phyloP scores from a whole-genome alignment of 2,329 filamentous ascomycete genomes.

The Alternaria ventricosa region DNA sequence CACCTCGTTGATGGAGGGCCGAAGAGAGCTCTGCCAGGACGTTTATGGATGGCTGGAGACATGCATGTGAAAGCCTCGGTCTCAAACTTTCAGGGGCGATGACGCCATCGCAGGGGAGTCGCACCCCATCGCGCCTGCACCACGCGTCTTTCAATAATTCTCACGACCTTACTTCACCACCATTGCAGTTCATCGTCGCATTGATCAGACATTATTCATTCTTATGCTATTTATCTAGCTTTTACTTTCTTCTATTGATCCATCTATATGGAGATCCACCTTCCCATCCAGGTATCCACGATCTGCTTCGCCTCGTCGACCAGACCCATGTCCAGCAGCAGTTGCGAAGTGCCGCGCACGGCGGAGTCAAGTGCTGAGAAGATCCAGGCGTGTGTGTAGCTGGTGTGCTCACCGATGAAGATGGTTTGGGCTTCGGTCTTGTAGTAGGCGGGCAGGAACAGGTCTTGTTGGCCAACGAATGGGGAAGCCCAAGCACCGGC shows the following conservation, averaged over 20 bases:
- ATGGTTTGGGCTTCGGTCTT: constrained; percentile 73
- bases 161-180: neutral
- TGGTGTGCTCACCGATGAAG: constrained; percentile 56
- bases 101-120: constrained; percentile 3
- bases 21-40: no score
- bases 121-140: neutral
- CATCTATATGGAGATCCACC: constrained; percentile 60
- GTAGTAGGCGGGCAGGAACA: constrained; percentile 76
- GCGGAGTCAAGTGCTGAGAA: constrained; percentile 71
- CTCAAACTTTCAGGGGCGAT: neutral
- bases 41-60: neutral
- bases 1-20: neutral
- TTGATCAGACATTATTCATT: neutral
- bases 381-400: constrained; percentile 75
- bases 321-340: constrained; percentile 68
- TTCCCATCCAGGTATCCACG: constrained; percentile 71
- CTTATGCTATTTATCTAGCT: neutral
- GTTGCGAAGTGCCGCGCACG: constrained; percentile 68
- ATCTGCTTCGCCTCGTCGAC: constrained; percentile 73
- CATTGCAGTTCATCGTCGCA: no score
- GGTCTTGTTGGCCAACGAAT: constrained; percentile 68
- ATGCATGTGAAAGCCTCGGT: neutral
- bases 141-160: neutral
- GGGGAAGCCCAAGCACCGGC: constrained; percentile 69
- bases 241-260: constrained; percentile 6